Conservation (phyloP, 2,329 filamentous ascomycete species). For the Scopulariopsis brevicaulis region DNA sequence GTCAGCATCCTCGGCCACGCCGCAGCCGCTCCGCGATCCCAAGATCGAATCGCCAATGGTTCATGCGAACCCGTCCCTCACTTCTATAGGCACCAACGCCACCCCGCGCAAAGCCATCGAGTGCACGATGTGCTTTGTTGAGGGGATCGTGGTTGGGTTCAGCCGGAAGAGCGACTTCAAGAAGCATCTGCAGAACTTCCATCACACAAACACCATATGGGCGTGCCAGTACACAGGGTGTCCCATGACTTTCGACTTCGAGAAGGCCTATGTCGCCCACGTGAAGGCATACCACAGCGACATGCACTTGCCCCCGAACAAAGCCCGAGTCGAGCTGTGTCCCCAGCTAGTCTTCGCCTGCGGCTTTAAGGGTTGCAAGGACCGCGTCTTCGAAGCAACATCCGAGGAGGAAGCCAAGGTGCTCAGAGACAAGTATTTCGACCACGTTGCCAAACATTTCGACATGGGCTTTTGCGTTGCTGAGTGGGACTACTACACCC, state of each 20-base stretch:
- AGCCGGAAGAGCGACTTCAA: slow-evolving; percentile 35
- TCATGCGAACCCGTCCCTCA: background rate
- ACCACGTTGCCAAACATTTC: slow-evolving; percentile 34
- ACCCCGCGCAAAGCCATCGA: slow-evolving; percentile 14
- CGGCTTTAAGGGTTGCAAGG: slow-evolving; percentile 28
- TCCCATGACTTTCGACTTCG: slow-evolving; percentile 30
- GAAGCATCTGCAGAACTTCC: slow-evolving; percentile 36
- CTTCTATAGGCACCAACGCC: slow-evolving; percentile 1
- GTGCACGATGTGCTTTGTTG: slow-evolving; percentile 32
- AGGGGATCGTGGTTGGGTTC: slow-evolving; percentile 32
- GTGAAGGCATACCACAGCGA: slow-evolving; percentile 29
- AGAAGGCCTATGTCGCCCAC: slow-evolving; percentile 31
- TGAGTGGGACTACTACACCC: slow-evolving; percentile 30
- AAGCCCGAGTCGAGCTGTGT: slow-evolving; percentile 27
- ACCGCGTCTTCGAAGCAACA: slow-evolving; percentile 27
- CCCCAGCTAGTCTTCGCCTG: slow-evolving; percentile 32
- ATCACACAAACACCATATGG: slow-evolving; percentile 29
- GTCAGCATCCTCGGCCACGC: slow-evolving; percentile 4
- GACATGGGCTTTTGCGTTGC: slow-evolving; percentile 28
- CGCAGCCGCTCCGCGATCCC: slow-evolving; percentile 1
- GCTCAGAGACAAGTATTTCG: slow-evolving; percentile 30
- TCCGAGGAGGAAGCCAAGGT: slow-evolving; percentile 21
- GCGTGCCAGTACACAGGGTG: slow-evolving; percentile 28
- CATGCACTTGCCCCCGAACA: slow-evolving; percentile 26
- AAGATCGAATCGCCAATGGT: slow-evolving; percentile 7